Evolutionary conservation across 768 basidiomycete genomes (phyloP), one percentile per base, ranked within the genome.

Genomic region (Sistotremastrum suecicum): DNA sequence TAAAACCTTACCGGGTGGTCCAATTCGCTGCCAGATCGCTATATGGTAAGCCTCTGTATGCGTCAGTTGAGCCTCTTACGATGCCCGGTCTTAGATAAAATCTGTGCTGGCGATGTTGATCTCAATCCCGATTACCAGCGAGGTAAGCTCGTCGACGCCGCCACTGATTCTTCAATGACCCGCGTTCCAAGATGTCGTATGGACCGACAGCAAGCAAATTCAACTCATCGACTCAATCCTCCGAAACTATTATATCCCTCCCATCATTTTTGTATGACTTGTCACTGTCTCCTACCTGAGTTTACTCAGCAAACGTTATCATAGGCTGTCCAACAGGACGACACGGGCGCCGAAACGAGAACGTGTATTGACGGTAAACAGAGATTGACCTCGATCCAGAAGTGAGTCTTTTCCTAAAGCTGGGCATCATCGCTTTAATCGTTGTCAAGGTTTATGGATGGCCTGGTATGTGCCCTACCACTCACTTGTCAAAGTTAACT

Each of bases 161-260:
- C 20, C 20, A 20, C 20, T 20, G 20, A 20, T 20, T 20, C 20
- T 20, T 20, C 20, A 20, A 20, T 20, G 20, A 20, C 20, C 20
- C 20, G 20, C 20, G 20, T 20, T 20, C 20, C 20, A 20, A 87
- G 85, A 82, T 46, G 67, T 88, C 12, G 85, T 88, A 2, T 88
- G 86, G 85, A 68, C 80, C 0, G 71, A 73, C 44, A 57, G 58
- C 39, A 86, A 86, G 53, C 81, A 86, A 53, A 67, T 66, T 50
- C 64, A 63, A 39, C 62, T 76, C 40, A 61, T 76, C 5, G 69
- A 74, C 51, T 75, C 71, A 0, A 62, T 73, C 11, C 71, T 68
- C 39, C 63, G 68, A 46, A 72, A 83, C 64, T 67, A 61, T 63
- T 72, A 72, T 51, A 62, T 74, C 4, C 72, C 73, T 0, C 73